Base-by-base conservation (phyloP, 179 eudicot genomes). In the Actinidia chinensis region DNA sequence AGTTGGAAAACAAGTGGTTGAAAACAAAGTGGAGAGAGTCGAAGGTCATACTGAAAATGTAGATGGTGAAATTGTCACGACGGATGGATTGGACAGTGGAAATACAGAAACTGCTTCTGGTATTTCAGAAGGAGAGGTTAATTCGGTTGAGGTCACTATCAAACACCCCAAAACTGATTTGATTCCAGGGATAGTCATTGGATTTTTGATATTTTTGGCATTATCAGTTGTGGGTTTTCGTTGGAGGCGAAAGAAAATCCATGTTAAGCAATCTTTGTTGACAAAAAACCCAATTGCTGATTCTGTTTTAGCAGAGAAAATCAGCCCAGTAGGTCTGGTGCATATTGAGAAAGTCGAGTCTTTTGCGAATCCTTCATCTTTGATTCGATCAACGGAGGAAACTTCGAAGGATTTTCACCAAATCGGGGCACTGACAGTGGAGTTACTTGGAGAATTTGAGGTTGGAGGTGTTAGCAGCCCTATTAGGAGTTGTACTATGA, bases 401-500 rank as follows among this genome's bases (percentile, higher is more conserved):
- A 75, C 67, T 8, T 4, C 60, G 1, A 48, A 73, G 47, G 81
- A 76, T 22, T 40, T 68, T 70, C 23, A 66, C 65, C 64, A 69
- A 65, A 67, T 51, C 63, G 60, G 65, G 17, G 78, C 83, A 13
- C 87, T 89, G 6, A 51, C 25, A 0, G 89, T 87, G 54, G 83
- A 89, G 78, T 65, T 87, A 75, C 81, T 89, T 6, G 83, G 85
- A 44, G 92, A 89, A 52, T 72, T 87, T 56, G 80, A 64, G 54
- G 72, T 89, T 59, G 88, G 85, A 64, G 84, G 83, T 23, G 48
- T n/a, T 4, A 67, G 79, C 52, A 72, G 76, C 75, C 54, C 81
- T 59, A 23, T 66, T 5, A 75, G 54, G 58, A 83, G 76, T 33
- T 73, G 69, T 56, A 33, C 56, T 61, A 65, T 6, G 70, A 63